These are phyloP conservation scores for Mucor plumbeus DNA, from an alignment of 371 early-diverging fungal genomes.

Conservation along the genomic window DNA sequence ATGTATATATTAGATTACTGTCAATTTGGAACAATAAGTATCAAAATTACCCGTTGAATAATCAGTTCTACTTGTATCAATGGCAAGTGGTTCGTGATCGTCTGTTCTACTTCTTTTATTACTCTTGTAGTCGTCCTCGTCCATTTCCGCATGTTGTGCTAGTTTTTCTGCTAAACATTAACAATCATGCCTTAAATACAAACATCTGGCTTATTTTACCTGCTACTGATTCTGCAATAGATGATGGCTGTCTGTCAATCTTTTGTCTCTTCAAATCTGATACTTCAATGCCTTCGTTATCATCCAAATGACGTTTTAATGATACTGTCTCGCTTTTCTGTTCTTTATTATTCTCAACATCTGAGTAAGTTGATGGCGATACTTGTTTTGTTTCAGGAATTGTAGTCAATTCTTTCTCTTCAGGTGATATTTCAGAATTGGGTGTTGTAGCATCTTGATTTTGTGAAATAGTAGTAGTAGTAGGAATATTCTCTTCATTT, in stretches of 20 bases:
- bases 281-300: not conserved
- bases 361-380: not conserved
- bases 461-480: not conserved
- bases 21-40: not conserved
- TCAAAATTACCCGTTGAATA: slow-evolving; percentile 24
- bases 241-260: not conserved
- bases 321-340: not conserved
- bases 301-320: slow-evolving; percentile 1
- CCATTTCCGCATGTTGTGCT: not conserved
- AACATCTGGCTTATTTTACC: not conserved
- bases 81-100: slow-evolving; percentile 1
- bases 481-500: not conserved
- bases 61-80: slow-evolving; percentile 23
- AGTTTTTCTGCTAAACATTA: not conserved
- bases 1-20: not conserved
- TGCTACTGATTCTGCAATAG: not conserved
- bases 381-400: not conserved
- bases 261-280: slow-evolving; percentile 8
- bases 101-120: not conserved
- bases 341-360: not conserved
- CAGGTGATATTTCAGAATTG: not conserved
- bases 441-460: not conserved
- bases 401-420: not conserved
- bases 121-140: not conserved
- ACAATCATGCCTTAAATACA: too few species aligned